Percentiles rank a stretch among this genome's conserved stretches.
Conservation (phyloP, 306 rosid genomes). For the Trifolium dubium region DNA sequence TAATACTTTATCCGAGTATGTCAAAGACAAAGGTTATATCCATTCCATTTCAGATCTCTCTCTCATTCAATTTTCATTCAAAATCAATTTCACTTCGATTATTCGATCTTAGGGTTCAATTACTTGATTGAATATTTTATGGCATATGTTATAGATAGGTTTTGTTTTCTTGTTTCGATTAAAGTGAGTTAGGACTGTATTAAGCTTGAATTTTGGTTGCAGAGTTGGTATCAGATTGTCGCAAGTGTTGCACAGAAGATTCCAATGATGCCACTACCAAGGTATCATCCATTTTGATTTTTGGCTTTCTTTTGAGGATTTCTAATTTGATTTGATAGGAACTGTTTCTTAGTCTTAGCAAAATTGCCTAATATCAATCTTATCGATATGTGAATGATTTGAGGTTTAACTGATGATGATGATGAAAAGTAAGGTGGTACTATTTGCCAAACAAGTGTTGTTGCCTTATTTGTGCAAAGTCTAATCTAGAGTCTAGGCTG, state of each 20-base stretch:
- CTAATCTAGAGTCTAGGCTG: background rate
- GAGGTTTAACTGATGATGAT: background rate
- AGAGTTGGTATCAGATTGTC: conserved; percentile 81
- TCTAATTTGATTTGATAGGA: background rate
- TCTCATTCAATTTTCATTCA: background rate
- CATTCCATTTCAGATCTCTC: conserved; percentile 27
- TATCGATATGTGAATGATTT: background rate
- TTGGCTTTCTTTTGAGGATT: background rate
- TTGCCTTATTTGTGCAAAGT: background rate
- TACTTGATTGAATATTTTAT: background rate
- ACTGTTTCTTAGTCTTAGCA: background rate
- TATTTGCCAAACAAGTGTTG: background rate
- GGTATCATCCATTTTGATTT: conserved; percentile 50
- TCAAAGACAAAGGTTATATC: conserved; percentile 82
- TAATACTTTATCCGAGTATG: conserved; percentile 79
- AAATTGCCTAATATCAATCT: background rate
- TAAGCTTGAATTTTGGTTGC: conserved; percentile 45
- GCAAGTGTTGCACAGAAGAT: conserved; percentile 85
- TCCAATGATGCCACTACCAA: conserved; percentile 77
- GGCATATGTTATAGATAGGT: background rate
- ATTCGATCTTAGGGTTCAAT: background rate
- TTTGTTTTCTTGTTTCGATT: conserved; percentile 24
- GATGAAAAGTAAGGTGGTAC: conserved; percentile 11
- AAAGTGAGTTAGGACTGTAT: background rate
- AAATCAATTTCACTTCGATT: too few species aligned